A percentile compares a stretch with the other conserved stretches of the same genome.
phyloP scores from a whole-genome alignment of 78 protist species.

The Chrysochromulina tobinii region DNA sequence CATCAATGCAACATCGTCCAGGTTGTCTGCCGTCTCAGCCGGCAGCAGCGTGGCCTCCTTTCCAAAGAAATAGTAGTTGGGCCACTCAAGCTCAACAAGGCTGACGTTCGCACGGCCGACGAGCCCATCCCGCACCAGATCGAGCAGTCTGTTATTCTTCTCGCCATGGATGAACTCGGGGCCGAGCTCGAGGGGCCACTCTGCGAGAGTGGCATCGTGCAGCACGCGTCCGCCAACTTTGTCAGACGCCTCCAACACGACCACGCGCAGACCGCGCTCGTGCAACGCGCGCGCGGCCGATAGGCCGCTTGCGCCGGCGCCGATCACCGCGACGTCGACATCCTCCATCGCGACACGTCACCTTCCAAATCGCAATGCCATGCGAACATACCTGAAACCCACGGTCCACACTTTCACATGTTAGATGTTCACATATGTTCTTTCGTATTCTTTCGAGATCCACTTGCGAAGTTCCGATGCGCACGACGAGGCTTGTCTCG shows the following conservation, averaged over 20 bases:
- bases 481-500: no score
- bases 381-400: no score
- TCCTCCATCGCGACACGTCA: not conserved
- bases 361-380: no score
- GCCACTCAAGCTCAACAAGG: not conserved
- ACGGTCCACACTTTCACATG: no score
- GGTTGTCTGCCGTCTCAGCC: not conserved
- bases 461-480: no score
- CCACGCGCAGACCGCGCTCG: not conserved
- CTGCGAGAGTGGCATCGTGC: not conserved
- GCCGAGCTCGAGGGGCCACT: not conserved
- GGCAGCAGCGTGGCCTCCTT: not conserved
- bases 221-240: slow-evolving; percentile 10
- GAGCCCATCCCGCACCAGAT: not conserved
- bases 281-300: not conserved
- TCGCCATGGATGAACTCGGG: not conserved
- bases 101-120: no score
- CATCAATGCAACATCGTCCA: not conserved
- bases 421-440: no score
- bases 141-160: not conserved
- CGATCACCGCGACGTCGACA: slow-evolving; percentile 12
- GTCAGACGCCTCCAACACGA: not conserved
- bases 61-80: not conserved
- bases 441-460: no score
- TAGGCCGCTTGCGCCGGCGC: slow-evolving; percentile 5